These are phyloP conservation scores for Naganishia randhawae DNA, from an alignment of 768 basidiomycete species.

Conservation along the genomic window DNA sequence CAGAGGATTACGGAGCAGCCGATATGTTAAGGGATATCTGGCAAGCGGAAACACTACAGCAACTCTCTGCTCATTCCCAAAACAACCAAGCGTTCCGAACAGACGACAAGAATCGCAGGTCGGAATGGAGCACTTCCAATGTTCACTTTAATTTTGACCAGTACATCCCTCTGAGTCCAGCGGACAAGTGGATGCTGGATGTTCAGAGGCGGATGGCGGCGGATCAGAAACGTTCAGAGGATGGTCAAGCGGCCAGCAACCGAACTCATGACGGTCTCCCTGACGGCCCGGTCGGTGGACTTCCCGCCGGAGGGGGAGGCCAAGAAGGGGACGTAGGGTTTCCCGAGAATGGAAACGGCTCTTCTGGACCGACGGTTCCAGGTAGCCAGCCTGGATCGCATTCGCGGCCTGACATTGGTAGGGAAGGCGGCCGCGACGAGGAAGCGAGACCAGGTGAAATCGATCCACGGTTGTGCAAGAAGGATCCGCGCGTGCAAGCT, in stretches of 20 bases:
- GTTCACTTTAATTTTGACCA: not conserved
- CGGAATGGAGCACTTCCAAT: not conserved
- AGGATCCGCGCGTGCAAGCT: conserved; percentile 44
- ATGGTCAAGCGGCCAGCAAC: not conserved
- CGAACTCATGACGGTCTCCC: conserved; percentile 18
- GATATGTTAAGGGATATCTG: conserved; percentile 22
- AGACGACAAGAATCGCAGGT: not conserved
- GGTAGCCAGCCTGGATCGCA: not conserved
- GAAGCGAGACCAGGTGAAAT: conserved; percentile 34
- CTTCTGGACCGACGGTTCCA: not conserved
- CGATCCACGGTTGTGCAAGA: conserved; percentile 47
- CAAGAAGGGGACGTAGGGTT: not conserved
- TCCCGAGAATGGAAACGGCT: not conserved
- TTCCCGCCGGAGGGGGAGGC: conserved; percentile 12
- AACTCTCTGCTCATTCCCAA: not conserved
- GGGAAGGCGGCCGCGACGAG: conserved; percentile 12
- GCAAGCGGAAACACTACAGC: not conserved
- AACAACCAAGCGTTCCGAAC: not conserved
- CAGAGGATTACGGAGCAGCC: conserved; percentile 18
- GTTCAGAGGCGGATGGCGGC: conserved; percentile 27
- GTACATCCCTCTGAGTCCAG: conserved; percentile 22
- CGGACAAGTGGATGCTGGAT: conserved; percentile 30
- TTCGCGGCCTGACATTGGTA: conserved; percentile 16
- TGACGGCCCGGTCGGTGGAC: conserved; percentile 19
- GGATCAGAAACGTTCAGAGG: conserved; percentile 4